phyloP scores from a whole-genome alignment of 176 grass and related monocot species.

The Rhipidocladum racemiflorum region DNA sequence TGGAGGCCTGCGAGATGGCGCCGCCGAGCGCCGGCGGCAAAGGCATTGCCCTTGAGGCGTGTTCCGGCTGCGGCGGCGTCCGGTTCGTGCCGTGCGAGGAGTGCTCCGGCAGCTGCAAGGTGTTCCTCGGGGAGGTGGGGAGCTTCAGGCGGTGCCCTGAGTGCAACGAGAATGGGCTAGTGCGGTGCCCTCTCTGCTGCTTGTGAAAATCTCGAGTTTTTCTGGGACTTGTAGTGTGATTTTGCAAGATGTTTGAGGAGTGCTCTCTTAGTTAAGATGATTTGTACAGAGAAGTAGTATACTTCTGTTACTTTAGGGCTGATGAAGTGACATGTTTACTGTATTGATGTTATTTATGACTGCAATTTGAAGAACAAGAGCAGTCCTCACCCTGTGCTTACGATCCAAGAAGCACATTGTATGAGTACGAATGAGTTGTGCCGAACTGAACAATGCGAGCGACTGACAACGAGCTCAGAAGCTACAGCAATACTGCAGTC shows the following conservation, averaged over 20 bases:
- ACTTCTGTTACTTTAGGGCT: conserved; percentile 37
- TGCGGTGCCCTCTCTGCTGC: conserved; percentile 68
- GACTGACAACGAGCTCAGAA: background rate
- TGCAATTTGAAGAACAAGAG: background rate
- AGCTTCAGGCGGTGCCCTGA: conserved; percentile 74
- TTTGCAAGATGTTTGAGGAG: background rate
- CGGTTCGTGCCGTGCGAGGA: conserved; percentile 82
- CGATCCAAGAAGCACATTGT: background rate
- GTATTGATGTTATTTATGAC: background rate
- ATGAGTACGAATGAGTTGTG: background rate
- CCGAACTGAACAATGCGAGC: background rate
- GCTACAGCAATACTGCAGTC: background rate
- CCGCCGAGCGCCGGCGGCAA: conserved; percentile 24
- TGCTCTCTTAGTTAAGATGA: background rate
- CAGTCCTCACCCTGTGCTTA: background rate
- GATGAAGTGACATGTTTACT: conserved; percentile 17
- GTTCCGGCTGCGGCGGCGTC: conserved; percentile 82
- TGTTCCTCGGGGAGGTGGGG: conserved; percentile 61
- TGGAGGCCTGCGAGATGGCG: conserved; percentile 58
- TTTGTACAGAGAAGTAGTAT: conserved; percentile 39
- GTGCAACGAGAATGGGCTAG: conserved; percentile 95
- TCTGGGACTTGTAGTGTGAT: conserved; percentile 12
- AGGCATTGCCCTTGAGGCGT: conserved; percentile 25
- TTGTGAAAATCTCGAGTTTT: conserved; percentile 35
- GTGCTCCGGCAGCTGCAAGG: conserved; percentile 98